Conservation (phyloP, 108 stramenopile genomes). For the Chaetoceros tenuissimus region DNA sequence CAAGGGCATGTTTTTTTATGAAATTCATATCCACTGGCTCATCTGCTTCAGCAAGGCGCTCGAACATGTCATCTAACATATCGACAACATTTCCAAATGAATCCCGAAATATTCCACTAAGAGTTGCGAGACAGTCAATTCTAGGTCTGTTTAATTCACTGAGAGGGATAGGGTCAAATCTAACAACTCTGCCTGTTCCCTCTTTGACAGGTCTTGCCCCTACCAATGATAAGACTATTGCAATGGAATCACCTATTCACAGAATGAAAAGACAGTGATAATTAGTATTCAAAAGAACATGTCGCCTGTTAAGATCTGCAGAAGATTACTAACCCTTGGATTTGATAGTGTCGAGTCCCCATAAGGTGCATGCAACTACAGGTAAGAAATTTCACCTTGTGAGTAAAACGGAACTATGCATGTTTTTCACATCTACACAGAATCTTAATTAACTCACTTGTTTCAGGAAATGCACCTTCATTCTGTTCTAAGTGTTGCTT, state of each 20-base stretch:
- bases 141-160: constrained; percentile 69
- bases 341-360: constrained; percentile 86
- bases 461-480: constrained; percentile 63
- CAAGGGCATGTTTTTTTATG: constrained; percentile 60
- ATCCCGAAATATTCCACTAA: constrained; percentile 79
- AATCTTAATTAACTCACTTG: no score
- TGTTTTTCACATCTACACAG: constrained; percentile 26
- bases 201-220: constrained; percentile 77
- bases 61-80: constrained; percentile 80
- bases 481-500: constrained; percentile 55
- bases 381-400: no score
- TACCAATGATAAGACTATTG: constrained; percentile 74
- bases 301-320: background rate
- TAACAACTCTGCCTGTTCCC: constrained; percentile 62
- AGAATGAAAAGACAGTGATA: background rate
- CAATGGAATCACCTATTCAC: constrained; percentile 61
- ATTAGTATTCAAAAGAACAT: background rate
- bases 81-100: constrained; percentile 85
- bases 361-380: constrained; percentile 63
- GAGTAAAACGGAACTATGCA: background rate
- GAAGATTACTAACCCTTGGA: constrained; percentile 24
- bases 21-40: constrained; percentile 69
- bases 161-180: constrained; percentile 70
- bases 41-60: constrained; percentile 46
- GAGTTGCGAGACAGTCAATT: constrained; percentile 72